Evolutionary conservation across 2,329 filamentous ascomycete genomes (phyloP), one percentile per base, ranked within the genome.

Genomic region (Nigrospora oryzae): DNA sequence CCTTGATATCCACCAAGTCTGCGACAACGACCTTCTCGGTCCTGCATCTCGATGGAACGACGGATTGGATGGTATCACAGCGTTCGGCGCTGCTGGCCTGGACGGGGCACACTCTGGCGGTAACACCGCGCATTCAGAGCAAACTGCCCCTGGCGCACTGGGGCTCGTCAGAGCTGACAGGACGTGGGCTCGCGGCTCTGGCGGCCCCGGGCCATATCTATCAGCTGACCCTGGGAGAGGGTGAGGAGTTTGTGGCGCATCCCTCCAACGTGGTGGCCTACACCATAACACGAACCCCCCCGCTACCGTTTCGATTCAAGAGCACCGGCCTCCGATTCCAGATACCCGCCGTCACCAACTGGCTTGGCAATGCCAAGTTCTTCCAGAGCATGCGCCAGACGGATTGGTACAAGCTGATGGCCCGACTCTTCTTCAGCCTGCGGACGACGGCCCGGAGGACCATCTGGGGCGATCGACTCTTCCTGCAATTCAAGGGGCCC

Each of bases 11-110:
- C 30, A 89, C 91, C 19, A 93, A 89, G 62, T 89, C 89, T 5
- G 81, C 88, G 5, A 82, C 84, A 43, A 93, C 90, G 1, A 90
- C 89, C 6, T 90, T 98, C 55, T 83, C 86, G 12, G 81, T 95
- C 8, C 75, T 98, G 23, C 86, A 91, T 61, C 79, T 98, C 42
- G 89, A 98, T 69, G 93, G 93, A 46, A 89, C 89, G 5, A 83
- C 89, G 46, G 93, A 98, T 67, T 98, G 93, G 91, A 87, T 95
- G 73, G 72, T 98, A 10, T 79, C 88, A 7, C 90, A 97, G 62
- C 79, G 88, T 50, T 84, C 87, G 52, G 89, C 89, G 2, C 73
- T 98, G 43, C 74, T 97, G n/a, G 93, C 93, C 44, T 98, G 93
- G 93, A 95, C 91, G 0, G 93, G 93, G 28, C 87, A 95, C 62